phyloP scores from a whole-genome alignment of 345 rosid species.

The Eucalyptus sp. region DNA sequence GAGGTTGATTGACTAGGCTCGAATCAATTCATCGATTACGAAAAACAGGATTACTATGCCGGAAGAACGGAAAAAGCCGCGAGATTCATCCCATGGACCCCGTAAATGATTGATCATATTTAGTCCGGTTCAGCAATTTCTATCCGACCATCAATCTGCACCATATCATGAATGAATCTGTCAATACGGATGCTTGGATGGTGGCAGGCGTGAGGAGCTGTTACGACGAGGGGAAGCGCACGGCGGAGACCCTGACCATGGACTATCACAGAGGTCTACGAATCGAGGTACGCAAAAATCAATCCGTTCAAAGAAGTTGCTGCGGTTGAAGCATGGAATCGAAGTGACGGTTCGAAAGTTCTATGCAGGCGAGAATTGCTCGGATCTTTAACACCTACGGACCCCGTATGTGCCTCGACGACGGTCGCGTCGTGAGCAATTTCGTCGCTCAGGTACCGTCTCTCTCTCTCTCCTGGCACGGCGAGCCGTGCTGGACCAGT shows the following conservation, averaged over 20 bases:
- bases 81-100: not conserved
- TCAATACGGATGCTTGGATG: accelerated
- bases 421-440: conserved; percentile 87
- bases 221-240: conserved; percentile 84
- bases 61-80: not conserved
- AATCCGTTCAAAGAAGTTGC: not conserved
- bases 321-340: not conserved
- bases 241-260: conserved; percentile 77
- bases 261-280: conserved; percentile 70
- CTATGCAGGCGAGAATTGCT: conserved; percentile 64
- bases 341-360: not conserved
- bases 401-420: conserved; percentile 86
- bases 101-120: not conserved
- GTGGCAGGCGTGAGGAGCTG: conserved; percentile 66
- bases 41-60: not conserved
- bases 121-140: not conserved
- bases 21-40: not conserved
- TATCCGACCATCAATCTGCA: not conserved
- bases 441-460: conserved; percentile 59
- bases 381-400: conserved; percentile 81
- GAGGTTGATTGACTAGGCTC: not conserved
- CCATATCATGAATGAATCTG: not conserved
- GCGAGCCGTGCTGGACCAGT: not conserved
- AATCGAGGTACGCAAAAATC: conserved; percentile 29
- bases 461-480: not conserved